Conservation (phyloP, 805 yeast genomes). For the Nakazawaea siamensis region DNA sequence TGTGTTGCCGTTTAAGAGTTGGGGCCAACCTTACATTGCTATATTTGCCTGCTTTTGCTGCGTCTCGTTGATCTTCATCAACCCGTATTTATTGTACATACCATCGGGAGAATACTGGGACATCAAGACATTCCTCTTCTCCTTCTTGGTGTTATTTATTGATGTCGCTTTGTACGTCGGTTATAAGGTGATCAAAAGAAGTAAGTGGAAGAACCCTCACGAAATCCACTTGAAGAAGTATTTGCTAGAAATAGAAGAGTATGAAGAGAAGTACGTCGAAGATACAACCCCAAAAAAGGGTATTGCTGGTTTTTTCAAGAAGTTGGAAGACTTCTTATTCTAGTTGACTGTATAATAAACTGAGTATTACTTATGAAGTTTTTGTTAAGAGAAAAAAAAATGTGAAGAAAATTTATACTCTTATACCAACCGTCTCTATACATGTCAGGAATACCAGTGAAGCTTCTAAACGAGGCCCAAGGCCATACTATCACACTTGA, state of each 20-base stretch:
- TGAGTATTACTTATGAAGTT: not conserved
- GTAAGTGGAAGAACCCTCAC: conserved; percentile 33
- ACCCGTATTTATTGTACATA: conserved; percentile 66
- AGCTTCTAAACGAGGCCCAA: conserved; percentile 80
- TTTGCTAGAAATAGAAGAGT: conserved; percentile 49
- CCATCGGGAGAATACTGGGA: conserved; percentile 55
- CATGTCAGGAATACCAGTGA: conserved; percentile 75
- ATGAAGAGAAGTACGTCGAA: conserved; percentile 28
- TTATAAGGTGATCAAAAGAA: conserved; percentile 45
- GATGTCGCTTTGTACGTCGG: conserved; percentile 35
- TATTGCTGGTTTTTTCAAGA: not conserved
- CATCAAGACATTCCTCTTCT: conserved; percentile 55
- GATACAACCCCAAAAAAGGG: not conserved
- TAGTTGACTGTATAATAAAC: not conserved
- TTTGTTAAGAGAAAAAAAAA: not conserved
- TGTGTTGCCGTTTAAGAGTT: conserved; percentile 40
- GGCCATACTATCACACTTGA: conserved; percentile 85
- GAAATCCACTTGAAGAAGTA: conserved; percentile 49
- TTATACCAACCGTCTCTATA: too few species aligned
- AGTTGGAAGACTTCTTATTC: conserved; percentile 2
- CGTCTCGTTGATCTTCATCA: conserved; percentile 44
- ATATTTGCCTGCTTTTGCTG: conserved; percentile 37
- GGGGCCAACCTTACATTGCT: conserved; percentile 55
- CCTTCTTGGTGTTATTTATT: conserved; percentile 65
- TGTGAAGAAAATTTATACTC: not conserved